Base-by-base conservation (phyloP, 306 rosid genomes). In the Glycine tomentella region DNA sequence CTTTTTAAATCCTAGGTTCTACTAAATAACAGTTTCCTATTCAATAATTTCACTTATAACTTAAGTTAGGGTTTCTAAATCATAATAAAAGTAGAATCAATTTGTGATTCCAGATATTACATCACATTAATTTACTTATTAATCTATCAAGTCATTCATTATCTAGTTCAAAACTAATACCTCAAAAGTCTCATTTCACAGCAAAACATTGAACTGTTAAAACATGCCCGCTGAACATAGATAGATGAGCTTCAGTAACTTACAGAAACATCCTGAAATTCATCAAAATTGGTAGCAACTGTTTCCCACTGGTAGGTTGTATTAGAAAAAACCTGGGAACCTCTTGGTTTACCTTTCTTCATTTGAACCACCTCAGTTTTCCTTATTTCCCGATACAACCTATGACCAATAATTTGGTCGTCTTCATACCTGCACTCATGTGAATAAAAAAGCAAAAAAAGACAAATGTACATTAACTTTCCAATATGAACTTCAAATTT, bases 201-300 rank as follows among this genome's bases (percentile, higher is more conserved):
- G 52, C 12, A 77, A 71, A 71, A 7, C 72, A 56, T 49, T n/a
- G 80, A 48, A 56, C 44, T 64, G 51, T 16, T 71, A 57, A 61
- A 80, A 56, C 15, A 77, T 50, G 8, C 42, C 65, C 3, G 6
- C 25, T 33, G 57, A 76, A 74, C 25, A 77, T 12, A 74, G 66
- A 81, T 16, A 75, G 79, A 78, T 14, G 61, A 80, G 66, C 34
- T 61, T 84, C 59, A 76, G 74, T 72, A 75, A 90, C 98, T 92
- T 85, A 94, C 97, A 31, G 94, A 83, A 70, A 92, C 97, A 87
- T 88, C 97, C 84, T 85, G 91, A 87, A 94, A 94, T 92, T 94
- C 98, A 81, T 92, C 98, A 80, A 94, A 91, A 87, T 88, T 92
- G 84, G 97, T 92, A 79, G 98, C 98, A 40, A 92, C 93, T 7